phyloP scores from a whole-genome alignment of 169 alveolate genomes.

The Plasmodium malariae region DNA sequence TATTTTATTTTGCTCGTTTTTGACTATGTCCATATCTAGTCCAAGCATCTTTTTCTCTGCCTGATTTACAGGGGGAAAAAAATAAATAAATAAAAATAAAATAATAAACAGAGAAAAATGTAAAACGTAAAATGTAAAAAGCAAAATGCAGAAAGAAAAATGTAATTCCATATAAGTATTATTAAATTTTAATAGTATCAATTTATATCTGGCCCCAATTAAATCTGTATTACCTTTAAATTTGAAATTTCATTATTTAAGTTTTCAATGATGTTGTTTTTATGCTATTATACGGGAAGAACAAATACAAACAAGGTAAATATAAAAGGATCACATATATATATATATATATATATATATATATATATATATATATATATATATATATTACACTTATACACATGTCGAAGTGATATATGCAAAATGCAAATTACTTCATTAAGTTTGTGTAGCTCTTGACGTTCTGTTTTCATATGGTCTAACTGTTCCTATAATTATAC shows the following conservation, averaged over 20 bases:
- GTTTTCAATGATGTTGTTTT: constrained; percentile 7
- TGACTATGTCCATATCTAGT: constrained; percentile 14
- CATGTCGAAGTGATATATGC: no score
- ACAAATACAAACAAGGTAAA: constrained; percentile 1
- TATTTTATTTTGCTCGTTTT: constrained; percentile 16
- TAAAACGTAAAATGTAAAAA: no score
- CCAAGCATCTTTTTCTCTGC: constrained; percentile 38
- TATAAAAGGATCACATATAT: neutral
- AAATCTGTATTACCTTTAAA: constrained; percentile 15
- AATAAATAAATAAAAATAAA: neutral
- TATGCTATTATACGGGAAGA: constrained; percentile 1
- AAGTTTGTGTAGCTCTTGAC: constrained; percentile 4
- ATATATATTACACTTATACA: neutral
- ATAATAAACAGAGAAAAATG: neutral
- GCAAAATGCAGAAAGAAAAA: neutral
- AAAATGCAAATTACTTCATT: constrained; percentile 27
- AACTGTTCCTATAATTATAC: constrained; percentile 16
- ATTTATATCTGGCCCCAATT: neutral
- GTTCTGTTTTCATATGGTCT: constrained; percentile 12
- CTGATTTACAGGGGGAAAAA: neutral
- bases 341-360: neutral
- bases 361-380: neutral
- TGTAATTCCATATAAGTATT: no score
- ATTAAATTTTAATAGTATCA: no score
- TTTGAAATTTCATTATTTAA: constrained; percentile 16